These are phyloP conservation scores for Tetrapisispora phaffii DNA, from an alignment of 805 yeast species.

Conservation along the genomic window DNA sequence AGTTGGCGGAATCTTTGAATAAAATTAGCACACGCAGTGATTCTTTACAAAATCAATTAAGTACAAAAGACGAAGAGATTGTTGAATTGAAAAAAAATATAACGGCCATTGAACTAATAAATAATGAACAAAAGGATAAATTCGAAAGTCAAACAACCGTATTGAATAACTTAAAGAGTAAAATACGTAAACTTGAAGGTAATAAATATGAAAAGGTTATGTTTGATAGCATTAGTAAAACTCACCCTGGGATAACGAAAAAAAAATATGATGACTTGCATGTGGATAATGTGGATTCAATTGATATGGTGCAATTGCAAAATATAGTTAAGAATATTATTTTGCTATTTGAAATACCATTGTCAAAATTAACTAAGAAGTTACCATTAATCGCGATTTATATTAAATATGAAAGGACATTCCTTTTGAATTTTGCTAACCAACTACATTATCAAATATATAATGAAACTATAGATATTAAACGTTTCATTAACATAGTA, in stretches of 20 bases:
- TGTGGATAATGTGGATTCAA: conserved; percentile 21
- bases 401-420: conserved; percentile 20
- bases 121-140: not conserved
- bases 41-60: not conserved
- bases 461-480: conserved; percentile 21
- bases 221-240: conserved; percentile 6
- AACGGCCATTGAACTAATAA: not conserved
- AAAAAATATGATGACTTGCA: conserved; percentile 11
- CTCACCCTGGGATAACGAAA: conserved; percentile 21
- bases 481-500: conserved; percentile 16
- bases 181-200: conserved; percentile 13
- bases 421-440: conserved; percentile 27
- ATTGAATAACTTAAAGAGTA: conserved; percentile 1
- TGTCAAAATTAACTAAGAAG: conserved; percentile 19
- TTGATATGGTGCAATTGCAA: conserved; percentile 25
- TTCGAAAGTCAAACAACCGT: not conserved
- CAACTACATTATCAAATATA: conserved; percentile 27
- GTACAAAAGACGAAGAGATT: not conserved
- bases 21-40: not conserved
- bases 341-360: conserved; percentile 27
- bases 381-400: conserved; percentile 22
- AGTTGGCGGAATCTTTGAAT: conserved; percentile 2
- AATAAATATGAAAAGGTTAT: conserved; percentile 17
- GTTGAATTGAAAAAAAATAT: not conserved
- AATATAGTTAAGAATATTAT: conserved; percentile 30